These are phyloP conservation scores for Pseudopithomyces chartarum DNA, from an alignment of 2,329 filamentous ascomycete species.

Conservation along the genomic window DNA sequence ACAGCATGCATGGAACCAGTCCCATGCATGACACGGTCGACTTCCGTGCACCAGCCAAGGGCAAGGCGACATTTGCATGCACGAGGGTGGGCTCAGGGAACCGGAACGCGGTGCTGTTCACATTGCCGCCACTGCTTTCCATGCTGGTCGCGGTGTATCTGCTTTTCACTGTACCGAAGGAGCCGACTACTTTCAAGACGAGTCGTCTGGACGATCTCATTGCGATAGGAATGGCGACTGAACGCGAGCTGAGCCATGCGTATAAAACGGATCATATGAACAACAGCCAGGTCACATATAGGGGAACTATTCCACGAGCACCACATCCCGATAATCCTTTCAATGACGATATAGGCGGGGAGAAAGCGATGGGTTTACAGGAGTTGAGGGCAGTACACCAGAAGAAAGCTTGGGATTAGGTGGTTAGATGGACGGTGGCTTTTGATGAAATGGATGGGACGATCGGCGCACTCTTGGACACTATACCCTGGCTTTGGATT, in stretches of 20 bases:
- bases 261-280: background rate
- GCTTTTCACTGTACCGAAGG: constrained; percentile 3
- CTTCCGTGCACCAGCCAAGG: constrained; percentile 2
- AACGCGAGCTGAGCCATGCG: constrained; percentile 7
- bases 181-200: constrained; percentile 7
- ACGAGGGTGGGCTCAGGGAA: constrained; percentile 9
- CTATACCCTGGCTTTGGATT: background rate
- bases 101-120: constrained; percentile 4
- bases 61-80: constrained; percentile 11
- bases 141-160: constrained; percentile 6
- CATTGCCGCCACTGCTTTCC: constrained; percentile 10
- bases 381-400: constrained; percentile 1
- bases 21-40: constrained; percentile 1
- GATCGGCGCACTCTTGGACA: background rate
- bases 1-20: background rate
- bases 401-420: background rate
- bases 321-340: background rate
- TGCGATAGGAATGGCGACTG: constrained; percentile 9
- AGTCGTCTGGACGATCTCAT: constrained; percentile 8
- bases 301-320: background rate
- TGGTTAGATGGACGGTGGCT: background rate
- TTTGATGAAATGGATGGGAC: background rate
- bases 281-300: background rate
- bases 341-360: background rate
- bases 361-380: background rate